Conservation (phyloP, 2,329 filamentous ascomycete genomes). For the Cladosporium colombiae region DNA sequence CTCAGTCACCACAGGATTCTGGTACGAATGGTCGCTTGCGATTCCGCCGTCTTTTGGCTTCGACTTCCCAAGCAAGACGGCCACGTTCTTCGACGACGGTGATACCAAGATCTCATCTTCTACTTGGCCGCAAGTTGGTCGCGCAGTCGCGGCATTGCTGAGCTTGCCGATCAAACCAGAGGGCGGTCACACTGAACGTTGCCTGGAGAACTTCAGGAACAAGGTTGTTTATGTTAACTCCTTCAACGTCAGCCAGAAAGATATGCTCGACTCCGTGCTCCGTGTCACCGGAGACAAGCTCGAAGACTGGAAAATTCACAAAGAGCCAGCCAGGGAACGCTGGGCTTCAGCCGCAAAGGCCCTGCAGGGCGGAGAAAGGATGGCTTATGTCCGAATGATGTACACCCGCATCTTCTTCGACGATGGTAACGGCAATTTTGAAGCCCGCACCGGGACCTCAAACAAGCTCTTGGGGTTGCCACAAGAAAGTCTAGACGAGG, state of each 20-base stretch:
- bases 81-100: conserved; percentile 56
- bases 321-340: conserved; percentile 51
- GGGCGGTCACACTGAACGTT: conserved; percentile 39
- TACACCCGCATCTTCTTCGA: conserved; percentile 57
- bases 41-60: conserved; percentile 39
- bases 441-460: conserved; percentile 40
- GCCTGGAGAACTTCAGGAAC: conserved; percentile 52
- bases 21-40: conserved; percentile 43
- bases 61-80: conserved; percentile 37
- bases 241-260: conserved; percentile 61
- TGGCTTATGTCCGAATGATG: conserved; percentile 53
- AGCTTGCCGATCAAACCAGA: conserved; percentile 41
- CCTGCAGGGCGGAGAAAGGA: conserved; percentile 46
- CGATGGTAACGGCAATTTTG: conserved; percentile 40
- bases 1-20: conserved; percentile 33
- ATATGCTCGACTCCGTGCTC: conserved; percentile 65
- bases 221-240: conserved; percentile 55
- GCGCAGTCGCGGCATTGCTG: conserved; percentile 52
- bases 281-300: conserved; percentile 59
- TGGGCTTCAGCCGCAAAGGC: conserved; percentile 50
- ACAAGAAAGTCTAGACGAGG: conserved; percentile 60
- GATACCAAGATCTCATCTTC: conserved; percentile 57
- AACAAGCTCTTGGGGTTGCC: conserved; percentile 61
- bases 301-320: conserved; percentile 60
- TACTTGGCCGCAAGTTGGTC: conserved; percentile 60